phyloP scores from a whole-genome alignment of 2,329 filamentous ascomycete species.

The Xylariales sp. region DNA sequence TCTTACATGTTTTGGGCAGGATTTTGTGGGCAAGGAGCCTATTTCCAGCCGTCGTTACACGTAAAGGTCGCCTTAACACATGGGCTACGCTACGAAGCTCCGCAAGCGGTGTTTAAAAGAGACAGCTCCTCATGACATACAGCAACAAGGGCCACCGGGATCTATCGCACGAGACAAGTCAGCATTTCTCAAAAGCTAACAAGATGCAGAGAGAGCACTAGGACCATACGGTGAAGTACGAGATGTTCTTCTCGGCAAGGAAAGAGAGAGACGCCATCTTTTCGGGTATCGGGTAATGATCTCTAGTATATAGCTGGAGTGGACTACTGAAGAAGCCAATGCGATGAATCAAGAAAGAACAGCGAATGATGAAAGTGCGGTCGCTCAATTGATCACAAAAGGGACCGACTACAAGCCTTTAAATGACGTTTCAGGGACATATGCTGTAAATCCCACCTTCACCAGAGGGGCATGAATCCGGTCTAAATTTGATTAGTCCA shows the following conservation, averaged over 20 bases:
- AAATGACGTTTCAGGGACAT: slow-evolving; percentile 16
- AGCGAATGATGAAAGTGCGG: neutral
- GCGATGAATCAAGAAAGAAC: neutral
- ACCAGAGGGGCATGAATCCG: slow-evolving; percentile 1
- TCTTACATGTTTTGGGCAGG: neutral
- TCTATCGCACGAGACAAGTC: slow-evolving; percentile 35
- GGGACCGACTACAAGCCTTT: neutral
- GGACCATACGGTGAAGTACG: slow-evolving; percentile 48
- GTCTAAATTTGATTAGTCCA: slow-evolving; percentile 14
- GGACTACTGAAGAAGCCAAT: too few species aligned
- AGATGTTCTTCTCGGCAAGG: slow-evolving; percentile 47
- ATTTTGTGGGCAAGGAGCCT: neutral
- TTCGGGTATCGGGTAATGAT: slow-evolving; percentile 1
- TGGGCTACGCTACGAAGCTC: neutral
- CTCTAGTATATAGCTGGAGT: too few species aligned
- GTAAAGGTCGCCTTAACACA: neutral
- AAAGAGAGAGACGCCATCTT: slow-evolving; percentile 46
- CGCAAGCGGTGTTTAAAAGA: neutral
- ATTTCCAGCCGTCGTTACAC: neutral
- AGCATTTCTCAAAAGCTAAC: neutral
- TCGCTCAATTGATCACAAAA: too few species aligned
- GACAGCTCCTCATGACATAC: slow-evolving; percentile 36
- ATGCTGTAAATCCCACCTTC: neutral
- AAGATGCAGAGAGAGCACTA: neutral
- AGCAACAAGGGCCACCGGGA: slow-evolving; percentile 45